A percentile compares a stretch with the other conserved stretches of the same genome.
Conservation (phyloP, 192 early-diverging fungal species). For the Mortierella antarctica region DNA sequence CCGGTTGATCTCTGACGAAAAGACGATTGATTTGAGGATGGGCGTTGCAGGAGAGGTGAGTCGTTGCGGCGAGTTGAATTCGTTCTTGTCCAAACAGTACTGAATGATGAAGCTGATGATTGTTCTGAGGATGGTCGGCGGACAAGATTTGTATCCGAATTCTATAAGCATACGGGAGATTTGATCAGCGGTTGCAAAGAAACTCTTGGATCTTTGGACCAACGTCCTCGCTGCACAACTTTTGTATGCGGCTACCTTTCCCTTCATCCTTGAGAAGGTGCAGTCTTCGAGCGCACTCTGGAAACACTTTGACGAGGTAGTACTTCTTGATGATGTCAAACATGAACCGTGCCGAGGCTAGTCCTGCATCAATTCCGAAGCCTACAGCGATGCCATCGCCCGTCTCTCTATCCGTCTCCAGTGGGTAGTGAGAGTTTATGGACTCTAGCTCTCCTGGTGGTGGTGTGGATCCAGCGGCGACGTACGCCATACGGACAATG, state of each 20-base stretch:
- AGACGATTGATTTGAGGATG: slow-evolving; percentile 69
- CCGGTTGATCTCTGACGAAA: slow-evolving; percentile 65
- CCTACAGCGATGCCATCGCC: slow-evolving; percentile 70
- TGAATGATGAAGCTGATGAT: slow-evolving; percentile 76
- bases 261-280: slow-evolving; percentile 55
- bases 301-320: slow-evolving; percentile 80
- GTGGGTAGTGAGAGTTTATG: slow-evolving; percentile 63
- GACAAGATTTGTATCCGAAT: slow-evolving; percentile 74
- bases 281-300: slow-evolving; percentile 61
- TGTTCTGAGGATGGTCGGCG: slow-evolving; percentile 70
- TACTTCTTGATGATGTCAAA: slow-evolving; percentile 76
- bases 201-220: background rate
- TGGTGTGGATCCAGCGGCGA: slow-evolving; percentile 68
- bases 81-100: slow-evolving; percentile 69
- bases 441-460: slow-evolving; percentile 62
- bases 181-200: background rate
- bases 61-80: slow-evolving; percentile 45
- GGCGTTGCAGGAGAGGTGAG: slow-evolving; percentile 68
- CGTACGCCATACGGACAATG: slow-evolving; percentile 65
- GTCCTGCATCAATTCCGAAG: slow-evolving; percentile 68
- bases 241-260: slow-evolving; percentile 56
- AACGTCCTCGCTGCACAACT: background rate
- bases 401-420: slow-evolving; percentile 53
- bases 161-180: slow-evolving; percentile 18
- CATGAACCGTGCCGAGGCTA: slow-evolving; percentile 69